Percentiles rank a stretch among this genome's conserved stretches.
Conservation (phyloP, 495 filamentous ascomycete species). For the Pseudevernia furfuracea region DNA sequence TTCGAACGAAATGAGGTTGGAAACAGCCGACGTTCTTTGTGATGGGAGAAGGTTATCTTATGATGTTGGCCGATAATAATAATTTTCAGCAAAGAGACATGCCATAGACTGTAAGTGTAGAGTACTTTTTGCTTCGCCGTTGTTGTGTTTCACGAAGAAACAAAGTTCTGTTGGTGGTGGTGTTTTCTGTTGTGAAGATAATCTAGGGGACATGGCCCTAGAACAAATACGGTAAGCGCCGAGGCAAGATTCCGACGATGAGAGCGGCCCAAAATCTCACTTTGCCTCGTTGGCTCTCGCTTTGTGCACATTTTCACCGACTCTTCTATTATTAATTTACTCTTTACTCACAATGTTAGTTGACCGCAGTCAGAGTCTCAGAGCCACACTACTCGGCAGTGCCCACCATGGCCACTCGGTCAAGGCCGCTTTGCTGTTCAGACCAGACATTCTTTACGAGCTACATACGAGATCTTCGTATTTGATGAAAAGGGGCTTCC, state of each 20-base stretch:
- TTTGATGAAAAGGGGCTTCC: background rate
- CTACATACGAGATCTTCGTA: background rate
- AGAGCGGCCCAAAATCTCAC: background rate
- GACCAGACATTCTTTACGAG: background rate
- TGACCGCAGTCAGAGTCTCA: conserved; percentile 1
- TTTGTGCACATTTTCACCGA: background rate
- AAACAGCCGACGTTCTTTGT: background rate
- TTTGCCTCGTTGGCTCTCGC: background rate
- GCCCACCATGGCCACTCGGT: background rate
- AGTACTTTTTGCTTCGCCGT: background rate
- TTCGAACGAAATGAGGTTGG: background rate
- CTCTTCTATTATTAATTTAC: background rate
- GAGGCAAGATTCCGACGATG: background rate
- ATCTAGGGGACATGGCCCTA: background rate
- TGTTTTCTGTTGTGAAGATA: background rate
- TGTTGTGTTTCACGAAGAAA: background rate
- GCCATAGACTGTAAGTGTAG: no score
- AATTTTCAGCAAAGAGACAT: no score
- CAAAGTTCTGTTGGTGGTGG: background rate
- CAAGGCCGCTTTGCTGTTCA: background rate
- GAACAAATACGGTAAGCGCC: background rate
- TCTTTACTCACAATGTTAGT: no score
- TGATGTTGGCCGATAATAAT: no score
- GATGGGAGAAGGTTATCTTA: background rate
- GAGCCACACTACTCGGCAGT: background rate